Evolutionary conservation across 1,284 basidiomycete genomes (phyloP), one percentile per base, ranked within the genome.

Genomic region (Ustilago loliicola): DNA sequence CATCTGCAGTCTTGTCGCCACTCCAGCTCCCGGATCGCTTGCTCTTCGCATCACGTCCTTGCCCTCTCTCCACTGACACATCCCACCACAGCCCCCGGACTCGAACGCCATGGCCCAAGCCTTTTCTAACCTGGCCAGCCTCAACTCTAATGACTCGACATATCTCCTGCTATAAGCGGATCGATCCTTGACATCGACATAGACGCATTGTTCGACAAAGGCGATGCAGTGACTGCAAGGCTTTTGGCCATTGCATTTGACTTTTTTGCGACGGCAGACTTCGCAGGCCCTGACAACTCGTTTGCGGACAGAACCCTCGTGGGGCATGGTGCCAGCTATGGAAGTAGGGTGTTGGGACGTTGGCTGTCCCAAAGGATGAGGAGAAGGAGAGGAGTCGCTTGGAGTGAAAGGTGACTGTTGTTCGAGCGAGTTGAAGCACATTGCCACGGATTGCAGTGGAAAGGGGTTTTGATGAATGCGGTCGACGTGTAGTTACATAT

Each of bases 161-260:
- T 80, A 80, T 38, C 76, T 70, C 29, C 76, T 47, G 19, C 72
- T 76, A 57, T 81, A 81, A 0, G 77, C 77, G 11, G 70, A 70
- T 0, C 74, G 62, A 54, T 79, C 77, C 29, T 68, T 68, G 40
- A 71, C 66, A 11, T 76, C 74, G 65, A 72, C 74, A 34, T 79
- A 81, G 60, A 55, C 58, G 56, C 79, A 81, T 9, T 71, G 64
- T 27, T 76, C 77, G 1, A 58, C 71, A 40, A 74, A 79, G 21
- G 69, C 69, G 17, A 69, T 66, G 69, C 79, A 80, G 21, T 77
- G 70, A 42, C 57, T 66, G 57, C 79, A 80, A 0, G 76, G 76
- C 34, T 74, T 79, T 19, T 71, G 57, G n/a, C 79, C 79, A 32
- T 79, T 78, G 55, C 79, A 80, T 55, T 77, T 76, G 70, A 80